These are phyloP conservation scores for Larix kaempferi DNA, from an alignment of 75 land plant genomes.

Conservation along the genomic window DNA sequence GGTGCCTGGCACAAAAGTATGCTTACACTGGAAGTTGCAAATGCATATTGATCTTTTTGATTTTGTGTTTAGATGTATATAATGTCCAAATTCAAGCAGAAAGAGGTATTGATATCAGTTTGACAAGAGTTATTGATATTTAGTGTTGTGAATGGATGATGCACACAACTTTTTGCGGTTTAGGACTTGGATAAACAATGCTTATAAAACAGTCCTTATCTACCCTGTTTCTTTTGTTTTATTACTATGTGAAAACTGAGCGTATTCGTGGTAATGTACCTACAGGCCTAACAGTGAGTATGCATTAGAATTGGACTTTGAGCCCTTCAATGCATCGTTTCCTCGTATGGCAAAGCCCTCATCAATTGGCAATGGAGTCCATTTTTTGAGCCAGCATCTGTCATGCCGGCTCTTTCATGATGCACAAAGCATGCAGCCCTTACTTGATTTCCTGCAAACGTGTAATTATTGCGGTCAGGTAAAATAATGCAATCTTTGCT, in stretches of 20 bases:
- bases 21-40: not conserved
- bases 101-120: not conserved
- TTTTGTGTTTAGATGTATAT: too few relatives aligned
- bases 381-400: constrained; percentile 64
- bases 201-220: not conserved
- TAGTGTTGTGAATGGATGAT: not conserved
- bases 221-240: not conserved
- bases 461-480: constrained; percentile 78
- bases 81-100: too few relatives aligned
- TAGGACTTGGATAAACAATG: not conserved
- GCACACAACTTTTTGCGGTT: not conserved
- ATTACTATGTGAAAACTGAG: not conserved
- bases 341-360: constrained; percentile 49
- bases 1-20: not conserved
- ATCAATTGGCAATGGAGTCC: constrained; percentile 74
- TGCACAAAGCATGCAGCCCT: constrained; percentile 62
- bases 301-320: constrained; percentile 65
- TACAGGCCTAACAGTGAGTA: constrained; percentile 45
- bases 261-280: not conserved
- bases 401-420: constrained; percentile 59
- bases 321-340: constrained; percentile 64
- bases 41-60: not conserved
- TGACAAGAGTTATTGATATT: constrained; percentile 49
- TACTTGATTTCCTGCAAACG: constrained; percentile 49
- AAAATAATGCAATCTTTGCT: not conserved